Conservation (phyloP, 208 protist species). For the Acanthamoeba royreba region DNA sequence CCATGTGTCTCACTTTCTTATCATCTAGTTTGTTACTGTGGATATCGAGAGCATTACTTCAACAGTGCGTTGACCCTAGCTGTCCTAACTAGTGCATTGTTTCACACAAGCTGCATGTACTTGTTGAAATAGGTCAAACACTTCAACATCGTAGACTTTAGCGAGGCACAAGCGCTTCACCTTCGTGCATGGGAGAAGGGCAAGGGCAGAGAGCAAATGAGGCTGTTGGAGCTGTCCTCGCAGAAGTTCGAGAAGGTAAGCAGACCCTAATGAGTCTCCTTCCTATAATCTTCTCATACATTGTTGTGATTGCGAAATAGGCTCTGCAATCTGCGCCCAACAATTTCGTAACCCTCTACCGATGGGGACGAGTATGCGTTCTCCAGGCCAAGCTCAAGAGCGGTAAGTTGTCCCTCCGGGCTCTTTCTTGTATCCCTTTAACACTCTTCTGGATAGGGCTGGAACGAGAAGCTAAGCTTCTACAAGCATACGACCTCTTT, state of each 20-base stretch:
- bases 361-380: constrained; percentile 9
- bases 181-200: constrained; percentile 5
- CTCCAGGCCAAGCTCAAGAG: constrained; percentile 3
- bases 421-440: background rate
- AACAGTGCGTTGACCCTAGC: background rate
- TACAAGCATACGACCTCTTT: background rate
- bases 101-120: background rate
- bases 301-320: background rate
- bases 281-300: background rate
- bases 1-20: background rate
- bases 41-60: constrained; percentile 38
- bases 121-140: background rate
- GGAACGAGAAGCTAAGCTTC: background rate
- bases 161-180: constrained; percentile 35
- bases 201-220: background rate
- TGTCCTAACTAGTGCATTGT: background rate
- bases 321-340: constrained; percentile 38
- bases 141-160: constrained; percentile 43
- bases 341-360: constrained; percentile 45
- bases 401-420: background rate
- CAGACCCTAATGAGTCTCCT: background rate
- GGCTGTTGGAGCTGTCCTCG: constrained; percentile 18
- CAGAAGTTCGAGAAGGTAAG: constrained; percentile 21
- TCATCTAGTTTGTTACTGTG: constrained; percentile 1
- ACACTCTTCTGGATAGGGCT: background rate